These are phyloP conservation scores for Pythium insidiosum DNA, from an alignment of 352 stramenopile genomes.

Conservation along the genomic window DNA sequence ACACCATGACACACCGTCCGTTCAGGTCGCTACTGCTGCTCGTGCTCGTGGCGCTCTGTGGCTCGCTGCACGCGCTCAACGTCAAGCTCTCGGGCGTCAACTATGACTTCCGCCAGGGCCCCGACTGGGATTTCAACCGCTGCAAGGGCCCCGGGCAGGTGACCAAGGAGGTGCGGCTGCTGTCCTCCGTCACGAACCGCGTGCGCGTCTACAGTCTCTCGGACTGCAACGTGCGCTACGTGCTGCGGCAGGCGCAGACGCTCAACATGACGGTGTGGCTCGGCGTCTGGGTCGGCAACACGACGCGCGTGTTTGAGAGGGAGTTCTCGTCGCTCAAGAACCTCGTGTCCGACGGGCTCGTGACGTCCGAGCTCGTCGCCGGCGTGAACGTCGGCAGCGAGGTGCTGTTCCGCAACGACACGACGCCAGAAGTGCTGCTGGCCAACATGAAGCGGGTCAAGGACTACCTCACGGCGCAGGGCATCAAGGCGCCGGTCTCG, in stretches of 20 bases:
- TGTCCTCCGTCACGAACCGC: conserved; percentile 51
- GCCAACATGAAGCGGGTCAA: conserved; percentile 67
- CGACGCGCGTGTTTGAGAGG: conserved; percentile 45
- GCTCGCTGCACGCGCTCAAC: conserved; percentile 42
- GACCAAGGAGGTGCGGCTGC: conserved; percentile 42
- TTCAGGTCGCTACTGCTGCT: too few species aligned
- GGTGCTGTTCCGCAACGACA: conserved; percentile 69
- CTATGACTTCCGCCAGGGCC: conserved; percentile 70
- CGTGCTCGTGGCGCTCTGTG: not conserved
- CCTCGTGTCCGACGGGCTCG: conserved; percentile 40
- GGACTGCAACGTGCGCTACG: conserved; percentile 63
- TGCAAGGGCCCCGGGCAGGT: conserved; percentile 57
- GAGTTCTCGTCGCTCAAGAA: conserved; percentile 53
- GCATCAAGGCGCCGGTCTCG: conserved; percentile 50
- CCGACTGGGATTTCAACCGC: conserved; percentile 66
- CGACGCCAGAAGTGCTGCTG: conserved; percentile 55
- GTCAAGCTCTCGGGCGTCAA: conserved; percentile 76
- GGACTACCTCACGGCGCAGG: conserved; percentile 41
- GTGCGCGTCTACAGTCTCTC: conserved; percentile 76
- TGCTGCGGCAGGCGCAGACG: conserved; percentile 52
- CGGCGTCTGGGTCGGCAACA: conserved; percentile 74
- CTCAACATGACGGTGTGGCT: conserved; percentile 72
- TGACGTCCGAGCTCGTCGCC: conserved; percentile 56
- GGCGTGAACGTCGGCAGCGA: conserved; percentile 82
- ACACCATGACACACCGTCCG: too few species aligned